Percentiles rank a stretch among this genome's conserved stretches.
These are phyloP conservation scores for Candida parachauliodes DNA, from an alignment of 805 yeast genomes.

Conservation along the genomic window DNA sequence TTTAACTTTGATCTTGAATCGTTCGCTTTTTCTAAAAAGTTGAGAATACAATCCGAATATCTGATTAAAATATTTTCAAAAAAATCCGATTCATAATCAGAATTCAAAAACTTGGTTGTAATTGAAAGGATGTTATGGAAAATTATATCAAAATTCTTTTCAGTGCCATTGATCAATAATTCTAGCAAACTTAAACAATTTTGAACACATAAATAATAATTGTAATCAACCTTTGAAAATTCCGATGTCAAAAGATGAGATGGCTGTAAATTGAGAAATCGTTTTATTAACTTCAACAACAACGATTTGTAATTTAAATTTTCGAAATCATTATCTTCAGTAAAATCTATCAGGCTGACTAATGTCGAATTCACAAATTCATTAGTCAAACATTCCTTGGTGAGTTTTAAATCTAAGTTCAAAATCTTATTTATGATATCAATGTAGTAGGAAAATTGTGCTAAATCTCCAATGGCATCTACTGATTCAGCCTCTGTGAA, in stretches of 20 bases:
- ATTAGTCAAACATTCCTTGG: slow-evolving; percentile 48
- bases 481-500: slow-evolving; percentile 30
- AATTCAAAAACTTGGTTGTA: slow-evolving; percentile 21
- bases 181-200: slow-evolving; percentile 41
- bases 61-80: slow-evolving; percentile 27
- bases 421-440: slow-evolving; percentile 52
- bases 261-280: slow-evolving; percentile 40
- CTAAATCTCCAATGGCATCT: slow-evolving; percentile 54
- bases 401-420: slow-evolving; percentile 36
- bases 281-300: slow-evolving; percentile 42
- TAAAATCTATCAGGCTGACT: too few relatives aligned
- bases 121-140: slow-evolving; percentile 39
- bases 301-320: slow-evolving; percentile 55
- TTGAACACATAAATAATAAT: slow-evolving; percentile 25
- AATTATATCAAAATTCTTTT: slow-evolving; percentile 45
- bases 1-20: slow-evolving; percentile 23
- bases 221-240: slow-evolving; percentile 13
- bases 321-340: not conserved
- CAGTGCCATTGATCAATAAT: slow-evolving; percentile 54
- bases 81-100: slow-evolving; percentile 8
- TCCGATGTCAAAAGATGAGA: slow-evolving; percentile 15
- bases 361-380: slow-evolving; percentile 43
- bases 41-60: slow-evolving; percentile 25
- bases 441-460: slow-evolving; percentile 59
- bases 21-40: slow-evolving; percentile 28